Base-by-base conservation (phyloP, 2,329 filamentous ascomycete genomes). In the Kalaharituber pfeilii region DNA sequence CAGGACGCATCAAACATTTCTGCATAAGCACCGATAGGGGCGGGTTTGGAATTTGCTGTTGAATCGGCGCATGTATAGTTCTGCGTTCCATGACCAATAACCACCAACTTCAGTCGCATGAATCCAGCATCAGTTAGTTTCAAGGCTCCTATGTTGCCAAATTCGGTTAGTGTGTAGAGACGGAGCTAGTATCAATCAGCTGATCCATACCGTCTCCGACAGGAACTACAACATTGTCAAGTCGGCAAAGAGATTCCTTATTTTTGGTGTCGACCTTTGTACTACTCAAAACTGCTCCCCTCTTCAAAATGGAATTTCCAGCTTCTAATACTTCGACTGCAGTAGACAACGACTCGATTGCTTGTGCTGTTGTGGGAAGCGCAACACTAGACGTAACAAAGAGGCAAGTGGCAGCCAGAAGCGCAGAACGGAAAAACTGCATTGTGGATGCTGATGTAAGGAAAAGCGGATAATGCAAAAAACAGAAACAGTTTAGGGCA, bases 1-100 rank as follows among this genome's bases (percentile, higher is more conserved):
- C 89, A 95, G 62, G 80, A 84, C 56, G 81, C 84, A 69, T 95
- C 87, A 79, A 84, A 95, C 63, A 96, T 84, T 1, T 78, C 81
- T 53, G 89, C 89, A 0, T 86, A 66, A 53, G 89, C 89, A 59
- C 89, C 89, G 50, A 73, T 68, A 18, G 80, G 73, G 8, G 72
- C 73, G 13, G 89, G 88, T 0, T 70, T 70, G 0, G 78, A 75
- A 2, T 75, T 76, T 1, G 76, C 66, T 58, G 69, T 69, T 5
- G 27, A 42, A 53, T 75, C 70, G 56, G 77, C 72, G 73, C 89
- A 95, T 51, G 86, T 93, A 73, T 95, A 96, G 75, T 95, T 95
- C 71, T 95, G 81, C 6, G 84, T 91, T 57, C 89, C 89, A 45
- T 86, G 81, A 64, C 89, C 89, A 58, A 95, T 73, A 65, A 83